Base-by-base conservation (phyloP, 2,329 filamentous ascomycete genomes). In the Alternaria gaisen region DNA sequence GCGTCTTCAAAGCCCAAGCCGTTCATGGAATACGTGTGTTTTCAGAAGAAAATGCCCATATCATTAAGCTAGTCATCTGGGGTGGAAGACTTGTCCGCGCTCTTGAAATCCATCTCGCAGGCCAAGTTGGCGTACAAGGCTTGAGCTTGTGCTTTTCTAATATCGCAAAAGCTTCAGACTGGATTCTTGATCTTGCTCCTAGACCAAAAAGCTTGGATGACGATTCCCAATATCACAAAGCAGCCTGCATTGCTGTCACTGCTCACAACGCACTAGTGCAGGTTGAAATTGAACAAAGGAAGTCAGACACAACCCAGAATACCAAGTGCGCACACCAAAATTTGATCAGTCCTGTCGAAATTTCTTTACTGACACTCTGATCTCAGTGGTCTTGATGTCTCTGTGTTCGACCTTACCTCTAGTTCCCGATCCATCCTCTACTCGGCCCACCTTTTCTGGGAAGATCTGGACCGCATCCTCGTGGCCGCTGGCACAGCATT, bases 401-500 rank as follows among this genome's bases (percentile, higher is more conserved):
- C 47, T 58, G 80, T 89, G 14, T 83, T 84, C 5, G 80, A 82
- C 36, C 79, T 88, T 2, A 81, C 84, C 12, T 87, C 88, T 6
- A 89, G 89, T 16, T 91, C 94, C 8, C 87, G 91, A 43, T 94
- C 93, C 2, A 93, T 97, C 56, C 84, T 99, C 8, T 99, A 97
- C 78, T 92, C 93, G 16, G 94, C 93, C 5, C 87, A 91, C 71
- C 78, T 97, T 18, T 80, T 84, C 40, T 92, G 90, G 85, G 79
- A 88, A 8, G 83, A 84, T 7, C 55, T 77, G 6, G 81, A 83
- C 44, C 82, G 83, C 53, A 82, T 97, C 46, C 84, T 97, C 20
- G 86, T 97, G 52, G 92, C 93, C 7, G 91, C 91, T 3, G 95
- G 95, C 1, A 98, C 95, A 0, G 93, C 94, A 1, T 98, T 98